These are phyloP conservation scores for Xylaria cubensis DNA, from an alignment of 495 filamentous ascomycete species.

Conservation along the genomic window DNA sequence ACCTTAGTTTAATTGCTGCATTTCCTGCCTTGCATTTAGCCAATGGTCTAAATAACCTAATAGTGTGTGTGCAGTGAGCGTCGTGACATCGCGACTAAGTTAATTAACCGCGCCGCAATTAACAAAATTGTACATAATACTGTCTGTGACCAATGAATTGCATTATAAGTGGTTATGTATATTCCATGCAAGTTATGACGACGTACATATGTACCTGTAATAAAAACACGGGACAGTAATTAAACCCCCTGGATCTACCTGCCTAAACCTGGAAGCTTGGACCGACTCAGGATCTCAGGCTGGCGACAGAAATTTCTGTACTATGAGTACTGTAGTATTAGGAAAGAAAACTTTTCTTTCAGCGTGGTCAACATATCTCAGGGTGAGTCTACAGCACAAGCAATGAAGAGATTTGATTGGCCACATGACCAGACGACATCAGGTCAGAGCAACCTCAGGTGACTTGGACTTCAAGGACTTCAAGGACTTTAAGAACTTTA, in stretches of 20 bases:
- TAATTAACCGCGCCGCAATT: slow-evolving; percentile 7
- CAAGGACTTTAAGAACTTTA: no score
- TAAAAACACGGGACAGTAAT: not conserved
- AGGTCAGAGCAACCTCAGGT: slow-evolving; percentile 17
- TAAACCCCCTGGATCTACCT: not conserved
- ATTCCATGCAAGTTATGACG: not conserved
- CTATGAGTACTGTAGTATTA: no score
- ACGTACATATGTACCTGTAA: not conserved
- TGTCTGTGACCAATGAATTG: not conserved
- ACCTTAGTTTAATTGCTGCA: slow-evolving; percentile 17
- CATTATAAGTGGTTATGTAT: not conserved
- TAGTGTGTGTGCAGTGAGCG: not conserved
- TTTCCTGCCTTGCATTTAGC: slow-evolving; percentile 17
- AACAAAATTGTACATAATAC: not conserved
- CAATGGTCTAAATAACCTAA: slow-evolving; percentile 8
- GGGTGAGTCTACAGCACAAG: not conserved
- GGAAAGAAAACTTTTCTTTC: slow-evolving; percentile 7
- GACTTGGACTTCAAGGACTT: not conserved
- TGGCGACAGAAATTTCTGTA: not conserved
- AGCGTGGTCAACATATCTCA: not conserved
- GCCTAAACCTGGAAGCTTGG: not conserved
- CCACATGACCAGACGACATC: slow-evolving; percentile 6
- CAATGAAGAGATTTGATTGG: slow-evolving; percentile 8
- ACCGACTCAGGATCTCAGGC: not conserved
- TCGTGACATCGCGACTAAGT: not conserved